Evolutionary conservation across 768 basidiomycete species (phyloP).

Genomic region (Mycena belliarum): DNA sequence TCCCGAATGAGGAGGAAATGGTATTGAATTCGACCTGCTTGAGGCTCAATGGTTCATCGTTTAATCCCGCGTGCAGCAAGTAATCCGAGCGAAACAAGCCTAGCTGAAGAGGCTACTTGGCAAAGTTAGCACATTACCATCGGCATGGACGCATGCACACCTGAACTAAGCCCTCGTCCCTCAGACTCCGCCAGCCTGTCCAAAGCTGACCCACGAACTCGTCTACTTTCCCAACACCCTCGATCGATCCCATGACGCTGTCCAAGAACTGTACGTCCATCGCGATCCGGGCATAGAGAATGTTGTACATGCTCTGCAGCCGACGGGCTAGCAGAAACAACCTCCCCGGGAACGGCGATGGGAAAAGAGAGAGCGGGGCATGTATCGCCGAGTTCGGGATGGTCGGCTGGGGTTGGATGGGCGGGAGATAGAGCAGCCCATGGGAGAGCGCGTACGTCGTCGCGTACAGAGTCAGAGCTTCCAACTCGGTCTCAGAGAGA

Average conservation of each 20-base stretch:
- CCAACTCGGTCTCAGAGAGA: slow-evolving; percentile 57
- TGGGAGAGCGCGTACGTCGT: slow-evolving; percentile 84
- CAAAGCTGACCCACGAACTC: slow-evolving; percentile 85
- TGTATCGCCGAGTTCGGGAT: slow-evolving; percentile 77
- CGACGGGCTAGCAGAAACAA: slow-evolving; percentile 65
- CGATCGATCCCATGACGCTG: slow-evolving; percentile 75
- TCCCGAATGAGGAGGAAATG: slow-evolving; percentile 88
- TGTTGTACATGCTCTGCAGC: slow-evolving; percentile 80
- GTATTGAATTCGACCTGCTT: slow-evolving; percentile 99
- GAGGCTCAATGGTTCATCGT: slow-evolving; percentile 43
- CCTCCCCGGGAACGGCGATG: slow-evolving; percentile 78
- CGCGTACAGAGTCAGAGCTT: slow-evolving; percentile 61
- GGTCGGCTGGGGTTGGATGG: slow-evolving; percentile 45
- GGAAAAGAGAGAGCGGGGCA: slow-evolving; percentile 87
- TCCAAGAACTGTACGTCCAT: slow-evolving; percentile 81
- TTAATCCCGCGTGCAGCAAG: slow-evolving; percentile 63
- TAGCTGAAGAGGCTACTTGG: slow-evolving; percentile 71
- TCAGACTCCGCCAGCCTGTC: slow-evolving; percentile 78
- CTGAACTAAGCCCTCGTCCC: slow-evolving; percentile 59
- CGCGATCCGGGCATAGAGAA: slow-evolving; percentile 82
- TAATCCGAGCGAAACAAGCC: slow-evolving; percentile 96
- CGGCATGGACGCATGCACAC: slow-evolving; percentile 26
- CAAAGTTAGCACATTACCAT: not conserved
- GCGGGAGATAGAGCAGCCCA: slow-evolving; percentile 81
- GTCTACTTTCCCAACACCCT: slow-evolving; percentile 80